A percentile compares a stretch with the other conserved stretches of the same genome.
Conservation (phyloP, 2,329 filamentous ascomycete species). For the Fusarium incarnatum region DNA sequence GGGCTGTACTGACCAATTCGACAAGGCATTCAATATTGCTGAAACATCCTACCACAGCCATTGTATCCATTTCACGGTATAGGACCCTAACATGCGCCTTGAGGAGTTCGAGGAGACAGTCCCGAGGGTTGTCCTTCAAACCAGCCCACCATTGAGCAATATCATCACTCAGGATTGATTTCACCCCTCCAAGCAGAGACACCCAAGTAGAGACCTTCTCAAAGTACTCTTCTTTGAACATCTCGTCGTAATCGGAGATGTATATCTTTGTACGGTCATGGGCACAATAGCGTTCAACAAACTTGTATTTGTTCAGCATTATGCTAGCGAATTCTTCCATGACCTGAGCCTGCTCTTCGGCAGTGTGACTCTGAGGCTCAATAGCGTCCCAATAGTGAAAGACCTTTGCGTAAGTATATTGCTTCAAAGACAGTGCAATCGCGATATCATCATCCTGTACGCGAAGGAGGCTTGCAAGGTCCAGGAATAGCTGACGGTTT, state of each 20-base stretch:
- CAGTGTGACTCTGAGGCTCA: background rate
- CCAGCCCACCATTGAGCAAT: background rate
- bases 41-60: too few species aligned
- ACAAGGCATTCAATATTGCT: background rate
- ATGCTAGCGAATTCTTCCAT: background rate
- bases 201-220: background rate
- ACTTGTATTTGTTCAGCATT: background rate
- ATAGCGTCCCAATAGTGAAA: background rate
- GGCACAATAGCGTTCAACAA: fast-evolving
- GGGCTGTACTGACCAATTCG: background rate
- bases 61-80: too few species aligned
- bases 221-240: too few species aligned
- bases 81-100: background rate
- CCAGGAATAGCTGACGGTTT: slow-evolving; percentile 16
- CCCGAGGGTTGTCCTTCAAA: background rate
- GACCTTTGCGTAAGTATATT: fast-evolving
- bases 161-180: background rate
- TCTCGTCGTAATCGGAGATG: background rate
- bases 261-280: background rate
- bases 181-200: fast-evolving
- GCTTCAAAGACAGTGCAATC: background rate
- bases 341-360: background rate
- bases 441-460: too few species aligned
- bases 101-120: background rate
- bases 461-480: too few species aligned